A percentile compares a stretch with the other conserved stretches of the same genome.
phyloP scores from a whole-genome alignment of 1,139 yeast species.

The Suhomyces guaymorum region DNA sequence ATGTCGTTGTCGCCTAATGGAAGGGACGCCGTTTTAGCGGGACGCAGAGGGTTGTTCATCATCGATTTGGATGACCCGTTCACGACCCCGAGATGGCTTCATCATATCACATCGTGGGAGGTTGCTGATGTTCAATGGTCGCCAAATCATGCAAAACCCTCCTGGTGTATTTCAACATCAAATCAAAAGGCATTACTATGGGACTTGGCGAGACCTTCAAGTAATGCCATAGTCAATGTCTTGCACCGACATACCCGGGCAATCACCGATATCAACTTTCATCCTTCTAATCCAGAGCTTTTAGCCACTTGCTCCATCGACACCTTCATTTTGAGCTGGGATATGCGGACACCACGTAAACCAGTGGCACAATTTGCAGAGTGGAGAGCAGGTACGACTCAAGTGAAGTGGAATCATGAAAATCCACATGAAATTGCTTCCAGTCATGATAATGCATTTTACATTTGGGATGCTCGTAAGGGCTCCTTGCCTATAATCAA shows the following conservation, averaged over 20 bases:
- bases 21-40: conserved; percentile 90
- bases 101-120: conserved; percentile 94
- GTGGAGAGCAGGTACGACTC: conserved; percentile 93
- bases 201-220: conserved; percentile 79
- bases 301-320: conserved; percentile 93
- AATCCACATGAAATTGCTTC: conserved; percentile 80
- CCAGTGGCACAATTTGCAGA: conserved; percentile 84
- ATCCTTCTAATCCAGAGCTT: conserved; percentile 83
- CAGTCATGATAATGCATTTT: conserved; percentile 77
- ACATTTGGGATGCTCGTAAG: conserved; percentile 85
- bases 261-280: conserved; percentile 92
- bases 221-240: conserved; percentile 79
- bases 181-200: conserved; percentile 94
- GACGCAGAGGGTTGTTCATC: conserved; percentile 80
- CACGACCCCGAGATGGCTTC: conserved; percentile 91
- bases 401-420: conserved; percentile 87
- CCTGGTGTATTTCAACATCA: conserved; percentile 92
- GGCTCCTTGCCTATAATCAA: conserved; percentile 74
- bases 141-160: conserved; percentile 78
- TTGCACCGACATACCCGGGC: conserved; percentile 91
- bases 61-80: conserved; percentile 96
- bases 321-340: conserved; percentile 87
- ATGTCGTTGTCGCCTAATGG: conserved; percentile 93
- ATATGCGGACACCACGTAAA: conserved; percentile 69
- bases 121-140: conserved; percentile 99